Percentiles rank a stretch among this genome's conserved stretches.
phyloP scores from a whole-genome alignment of 2,329 filamentous ascomycete species.

The Penicillium decumbens region DNA sequence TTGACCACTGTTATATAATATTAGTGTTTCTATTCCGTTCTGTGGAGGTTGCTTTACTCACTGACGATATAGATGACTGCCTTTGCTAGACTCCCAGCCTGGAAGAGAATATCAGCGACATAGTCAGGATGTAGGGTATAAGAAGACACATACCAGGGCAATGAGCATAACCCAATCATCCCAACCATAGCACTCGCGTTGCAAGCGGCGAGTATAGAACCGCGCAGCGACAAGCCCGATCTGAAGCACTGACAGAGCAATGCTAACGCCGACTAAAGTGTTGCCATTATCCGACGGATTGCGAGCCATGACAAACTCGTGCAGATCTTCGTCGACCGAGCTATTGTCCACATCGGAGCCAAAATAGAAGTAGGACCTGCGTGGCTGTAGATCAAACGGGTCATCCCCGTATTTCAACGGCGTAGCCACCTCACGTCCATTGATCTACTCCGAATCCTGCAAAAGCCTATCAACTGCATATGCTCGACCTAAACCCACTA shows the following conservation, averaged over 20 bases:
- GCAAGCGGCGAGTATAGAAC: slow-evolving; percentile 23
- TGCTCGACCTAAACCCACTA: too few species aligned
- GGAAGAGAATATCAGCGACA: background rate
- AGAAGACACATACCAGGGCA: slow-evolving; percentile 17
- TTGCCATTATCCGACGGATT: slow-evolving; percentile 11
- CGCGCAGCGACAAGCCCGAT: slow-evolving; percentile 19
- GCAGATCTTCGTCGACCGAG: background rate
- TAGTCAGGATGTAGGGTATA: too few species aligned
- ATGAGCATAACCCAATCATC: slow-evolving; percentile 25
- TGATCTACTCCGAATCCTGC: too few species aligned
- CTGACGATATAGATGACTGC: slow-evolving; percentile 19
- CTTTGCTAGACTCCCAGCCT: slow-evolving; percentile 18
- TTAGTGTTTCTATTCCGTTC: background rate
- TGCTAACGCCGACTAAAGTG: slow-evolving; percentile 16
- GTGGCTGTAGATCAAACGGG: too few species aligned
- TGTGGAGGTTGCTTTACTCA: slow-evolving; percentile 6
- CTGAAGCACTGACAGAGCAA: slow-evolving; percentile 18
- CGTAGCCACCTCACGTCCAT: too few species aligned
- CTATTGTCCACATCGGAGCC: background rate
- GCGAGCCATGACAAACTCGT: background rate
- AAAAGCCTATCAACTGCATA: too few species aligned
- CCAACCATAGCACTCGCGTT: slow-evolving; percentile 11
- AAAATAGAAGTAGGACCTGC: background rate
- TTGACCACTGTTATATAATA: slow-evolving; percentile 10
- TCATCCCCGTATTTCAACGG: too few species aligned